Conservation (phyloP, 139 green algal genomes). For the Limnomonas spitsbergensis region DNA sequence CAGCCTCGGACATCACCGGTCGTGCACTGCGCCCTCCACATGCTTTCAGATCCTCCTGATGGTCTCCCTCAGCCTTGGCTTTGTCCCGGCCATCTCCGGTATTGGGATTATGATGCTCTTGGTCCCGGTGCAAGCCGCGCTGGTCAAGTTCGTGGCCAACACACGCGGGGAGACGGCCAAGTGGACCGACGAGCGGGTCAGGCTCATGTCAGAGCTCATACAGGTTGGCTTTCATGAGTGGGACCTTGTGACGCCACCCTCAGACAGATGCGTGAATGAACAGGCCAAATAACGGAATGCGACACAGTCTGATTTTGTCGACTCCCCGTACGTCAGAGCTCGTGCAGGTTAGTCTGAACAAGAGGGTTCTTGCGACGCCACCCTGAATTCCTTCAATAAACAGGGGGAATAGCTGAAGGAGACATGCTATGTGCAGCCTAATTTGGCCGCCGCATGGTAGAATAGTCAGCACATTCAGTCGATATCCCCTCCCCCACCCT, state of each 20-base stretch:
- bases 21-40: too few relatives aligned
- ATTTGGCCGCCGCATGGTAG: too few relatives aligned
- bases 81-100: conserved; percentile 57
- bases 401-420: too few relatives aligned
- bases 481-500: too few relatives aligned
- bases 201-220: conserved; percentile 60
- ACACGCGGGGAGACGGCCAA: conserved; percentile 18
- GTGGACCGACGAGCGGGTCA: conserved; percentile 77
- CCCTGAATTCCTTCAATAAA: neutral
- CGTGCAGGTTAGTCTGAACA: neutral
- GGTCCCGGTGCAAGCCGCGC: conserved; percentile 60
- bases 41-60: conserved; percentile 47
- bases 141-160: conserved; percentile 54
- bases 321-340: neutral
- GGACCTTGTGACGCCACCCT: neutral
- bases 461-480: too few relatives aligned
- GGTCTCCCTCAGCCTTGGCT: conserved; percentile 62
- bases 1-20: too few relatives aligned
- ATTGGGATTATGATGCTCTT: conserved; percentile 56
- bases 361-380: neutral
- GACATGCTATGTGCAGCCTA: too few relatives aligned
- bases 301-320: too few relatives aligned
- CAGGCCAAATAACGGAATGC: too few relatives aligned
- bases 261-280: too few relatives aligned
- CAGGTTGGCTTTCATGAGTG: neutral